Base-by-base conservation (phyloP, 1,284 basidiomycete species). In the Sporisorium scitamineum region DNA sequence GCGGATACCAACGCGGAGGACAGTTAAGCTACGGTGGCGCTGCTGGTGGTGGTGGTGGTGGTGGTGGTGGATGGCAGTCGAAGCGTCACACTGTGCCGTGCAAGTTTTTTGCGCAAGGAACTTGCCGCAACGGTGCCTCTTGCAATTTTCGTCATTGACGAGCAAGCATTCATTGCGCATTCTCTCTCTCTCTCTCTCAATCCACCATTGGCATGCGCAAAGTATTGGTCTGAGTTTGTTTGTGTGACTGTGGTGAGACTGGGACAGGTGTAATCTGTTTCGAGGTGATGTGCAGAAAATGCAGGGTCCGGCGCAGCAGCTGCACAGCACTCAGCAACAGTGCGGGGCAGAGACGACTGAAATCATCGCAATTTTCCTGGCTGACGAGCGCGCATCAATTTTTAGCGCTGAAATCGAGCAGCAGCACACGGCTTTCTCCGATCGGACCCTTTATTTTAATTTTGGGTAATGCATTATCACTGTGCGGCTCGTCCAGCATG, bases 81-180 rank as follows among this genome's bases (percentile, higher is more conserved):
- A 70, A 52, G 42, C 37, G 50, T 5, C 26, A 61, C 32, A 69
- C 58, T 13, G 57, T 50, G 45, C 65, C 57, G 10, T 76, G 73
- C 59, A 70, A 71, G 57, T 76, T 64, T n/a, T 71, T 51, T n/a
- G 50, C 52, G 22, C 26, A 51, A 42, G 73, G 73, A 29, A 61
- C 42, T 20, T 76, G 73, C 32, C 57, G 34, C 20, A 34, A 54
- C 0, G 73, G 73, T 3, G 58, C 45, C 48, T 8, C 22, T 0
- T 76, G 73, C 32, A 29, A 47, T 31, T 76, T 71, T 51, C 65
- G 60, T 11, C 72, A 76, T 44, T 64, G 41, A 27, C 54, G 27
- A 37, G 13, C n/a, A 22, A 22, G 27, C 47, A 16, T 20, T 27
- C 20, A n/a, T n/a, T 10, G 4, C 42, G 9, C 2, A 22, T 24